Base-by-base conservation (phyloP, 2,329 filamentous ascomycete species). In the Aspergillus tanneri region DNA sequence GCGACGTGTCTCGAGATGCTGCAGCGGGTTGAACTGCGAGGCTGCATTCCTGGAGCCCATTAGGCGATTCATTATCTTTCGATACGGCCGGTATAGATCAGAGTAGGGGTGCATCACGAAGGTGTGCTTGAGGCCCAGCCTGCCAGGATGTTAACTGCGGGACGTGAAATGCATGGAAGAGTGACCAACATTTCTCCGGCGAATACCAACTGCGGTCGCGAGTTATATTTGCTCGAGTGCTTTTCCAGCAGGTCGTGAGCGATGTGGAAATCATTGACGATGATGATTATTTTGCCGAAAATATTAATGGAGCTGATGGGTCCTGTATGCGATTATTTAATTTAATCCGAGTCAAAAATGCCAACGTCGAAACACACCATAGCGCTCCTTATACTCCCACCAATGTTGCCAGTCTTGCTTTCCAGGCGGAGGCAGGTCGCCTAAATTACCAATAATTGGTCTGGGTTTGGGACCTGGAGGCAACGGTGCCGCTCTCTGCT, bases 61-160 rank as follows among this genome's bases (percentile, higher is more conserved):
- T 7, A 73, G 62, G 9, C 69, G 67, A 32, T 68, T 62, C 28
- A 75, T 63, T n/a, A 72, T 63, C 55, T 74, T 79, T 3, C 78
- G 73, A 19, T 75, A 69, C 1, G 59, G 61, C 18, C 64, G 66
- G 18, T 71, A 70, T 1, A 55, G 63, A 4, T 66, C 59, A n/a
- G 67, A 66, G 43, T 74, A 71, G 12, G 57, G 58, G 11, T 60
- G 57, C 16, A 71, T 49, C 2, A 62, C 66, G 3, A 74, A 54
- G 1, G 65, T 46, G 18, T 71, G 51, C 8, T 66, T 62, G 68
- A 65, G 75, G 9, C 72, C 74, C 41, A 55, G 46, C 47, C 59
- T 61, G 8, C 11, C 25, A 10, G 11, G 11, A 19, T 24, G 14
- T 11, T 32, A 5, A 11, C 5, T 5, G 2, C 19, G 23, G 8